Evolutionary conservation across 176 grass and related monocot genomes (phyloP), one percentile per base, ranked within the genome.

Genomic region (Eleusine indica): DNA sequence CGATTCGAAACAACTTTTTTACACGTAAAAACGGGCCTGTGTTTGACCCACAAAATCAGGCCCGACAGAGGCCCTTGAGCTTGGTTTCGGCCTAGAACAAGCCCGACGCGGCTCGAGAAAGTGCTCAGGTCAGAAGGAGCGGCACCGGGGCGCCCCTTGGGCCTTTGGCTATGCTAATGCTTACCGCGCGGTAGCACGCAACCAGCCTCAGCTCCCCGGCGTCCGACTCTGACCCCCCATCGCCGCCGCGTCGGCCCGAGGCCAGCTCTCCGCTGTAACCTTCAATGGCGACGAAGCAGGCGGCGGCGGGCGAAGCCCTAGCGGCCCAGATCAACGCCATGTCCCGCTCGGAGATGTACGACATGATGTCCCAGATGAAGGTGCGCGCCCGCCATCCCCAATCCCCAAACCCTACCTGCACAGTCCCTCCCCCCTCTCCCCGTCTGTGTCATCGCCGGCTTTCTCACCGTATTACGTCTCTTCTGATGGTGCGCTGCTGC

Each of bases 291-390:
- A 82, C 91, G 49, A 92, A 90, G 82, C 87, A 71, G 53, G 58
- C 79, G 65, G 76, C 82, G 46, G 87, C 77, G 32, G 89, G 89
- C 71, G 89, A 99, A 40, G 87, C 85, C 71, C 75, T 92, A 19
- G 85, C 91, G 54, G 83, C 88, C 47, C 91, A 93, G 51, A 90
- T 98, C 82, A 86, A 89, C 72, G 48, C 65, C 80, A 80, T 99
- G 96, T 87, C 96, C 22, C 91, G 92, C 72, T 53, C 91, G 35
- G 91, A 94, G 83, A 90, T 99, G 64, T 92, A 90, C 88, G 96
- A 99, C 73, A 81, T 99, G 38, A 96, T 99, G 89, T 87, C 89
- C 81, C 86, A 99, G 81, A 86, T 96, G 80, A 99, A 99, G 91
- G 96, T 94, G 61, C 68, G 60, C 43, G 22, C 2, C 32, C 46